Evolutionary conservation across 2,329 filamentous ascomycete genomes (phyloP).

Genomic region (Decorospora gaudefroyi): DNA sequence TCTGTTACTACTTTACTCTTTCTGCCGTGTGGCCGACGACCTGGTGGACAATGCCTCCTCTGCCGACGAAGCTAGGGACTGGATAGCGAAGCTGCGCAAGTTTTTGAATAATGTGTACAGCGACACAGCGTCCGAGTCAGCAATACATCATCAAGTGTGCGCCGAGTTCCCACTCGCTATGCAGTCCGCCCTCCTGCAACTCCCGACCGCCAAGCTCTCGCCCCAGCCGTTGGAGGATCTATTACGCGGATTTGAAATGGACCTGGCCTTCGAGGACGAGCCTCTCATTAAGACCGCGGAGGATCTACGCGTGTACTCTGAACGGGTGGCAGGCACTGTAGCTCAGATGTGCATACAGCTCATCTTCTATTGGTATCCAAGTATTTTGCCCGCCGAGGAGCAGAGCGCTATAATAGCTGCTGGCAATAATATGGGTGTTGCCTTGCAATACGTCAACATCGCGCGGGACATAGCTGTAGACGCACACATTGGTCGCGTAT

Average conservation of each 20-base stretch:
- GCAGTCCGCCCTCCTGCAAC: constrained; percentile 61
- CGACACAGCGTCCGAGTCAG: constrained; percentile 14
- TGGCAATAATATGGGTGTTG: constrained; percentile 70
- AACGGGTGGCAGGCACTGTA: constrained; percentile 73
- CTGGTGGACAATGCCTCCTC: constrained; percentile 67
- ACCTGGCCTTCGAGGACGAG: constrained; percentile 59
- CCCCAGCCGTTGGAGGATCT: constrained; percentile 65
- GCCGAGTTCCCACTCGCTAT: constrained; percentile 59
- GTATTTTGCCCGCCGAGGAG: constrained; percentile 36
- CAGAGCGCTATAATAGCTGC: constrained; percentile 57
- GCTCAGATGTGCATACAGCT: constrained; percentile 70
- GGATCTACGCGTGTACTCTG: constrained; percentile 66
- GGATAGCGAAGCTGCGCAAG: constrained; percentile 62
- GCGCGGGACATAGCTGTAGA: constrained; percentile 73
- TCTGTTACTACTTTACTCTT: constrained; percentile 71
- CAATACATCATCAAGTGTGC: constrained; percentile 46
- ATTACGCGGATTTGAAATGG: constrained; percentile 70
- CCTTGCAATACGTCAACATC: constrained; percentile 78
- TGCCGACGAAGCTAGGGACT: constrained; percentile 58
- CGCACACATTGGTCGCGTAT: constrained; percentile 67
- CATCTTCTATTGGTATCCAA: constrained; percentile 63
- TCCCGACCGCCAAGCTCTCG: constrained; percentile 63
- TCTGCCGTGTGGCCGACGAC: constrained; percentile 74
- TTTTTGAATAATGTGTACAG: constrained; percentile 62
- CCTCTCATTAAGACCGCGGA: constrained; percentile 62